A percentile compares a stretch with the other conserved stretches of the same genome.
Conservation (phyloP, 495 filamentous ascomycete genomes). For the Lasiosphaeria miniovina region DNA sequence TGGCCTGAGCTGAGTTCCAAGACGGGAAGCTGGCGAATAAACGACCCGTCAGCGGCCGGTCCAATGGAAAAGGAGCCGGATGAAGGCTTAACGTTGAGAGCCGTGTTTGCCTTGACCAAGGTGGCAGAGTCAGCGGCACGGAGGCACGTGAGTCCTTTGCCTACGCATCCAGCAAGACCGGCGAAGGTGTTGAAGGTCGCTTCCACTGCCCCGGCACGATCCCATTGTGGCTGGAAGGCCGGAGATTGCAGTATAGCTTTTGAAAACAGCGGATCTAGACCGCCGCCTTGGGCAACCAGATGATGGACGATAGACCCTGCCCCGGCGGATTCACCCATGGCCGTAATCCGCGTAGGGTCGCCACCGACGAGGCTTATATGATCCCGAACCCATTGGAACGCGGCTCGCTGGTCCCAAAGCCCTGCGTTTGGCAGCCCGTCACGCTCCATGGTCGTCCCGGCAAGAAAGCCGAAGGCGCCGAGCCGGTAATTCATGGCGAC, state of each 20-base stretch:
- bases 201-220: slow-evolving; percentile 38
- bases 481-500: slow-evolving; percentile 63
- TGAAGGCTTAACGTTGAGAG: slow-evolving; percentile 29
- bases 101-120: slow-evolving; percentile 41
- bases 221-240: slow-evolving; percentile 44
- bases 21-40: slow-evolving; percentile 43
- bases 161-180: slow-evolving; percentile 42
- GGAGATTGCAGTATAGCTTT: slow-evolving; percentile 48
- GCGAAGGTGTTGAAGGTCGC: slow-evolving; percentile 44
- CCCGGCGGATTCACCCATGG: slow-evolving; percentile 68
- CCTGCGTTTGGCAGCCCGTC: slow-evolving; percentile 49
- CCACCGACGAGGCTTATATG: slow-evolving; percentile 67
- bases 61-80: slow-evolving; percentile 44
- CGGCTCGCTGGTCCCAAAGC: slow-evolving; percentile 49
- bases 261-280: slow-evolving; percentile 45
- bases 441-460: slow-evolving; percentile 45
- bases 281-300: slow-evolving; percentile 56
- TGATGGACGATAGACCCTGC: slow-evolving; percentile 64
- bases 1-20: slow-evolving; percentile 45
- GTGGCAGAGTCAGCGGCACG: slow-evolving; percentile 32
- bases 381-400: slow-evolving; percentile 64
- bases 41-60: slow-evolving; percentile 44
- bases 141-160: slow-evolving; percentile 43
- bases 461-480: slow-evolving; percentile 55
- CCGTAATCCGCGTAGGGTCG: slow-evolving; percentile 58